phyloP scores from a whole-genome alignment of 2,329 filamentous ascomycete species.

The Coniella vitis region DNA sequence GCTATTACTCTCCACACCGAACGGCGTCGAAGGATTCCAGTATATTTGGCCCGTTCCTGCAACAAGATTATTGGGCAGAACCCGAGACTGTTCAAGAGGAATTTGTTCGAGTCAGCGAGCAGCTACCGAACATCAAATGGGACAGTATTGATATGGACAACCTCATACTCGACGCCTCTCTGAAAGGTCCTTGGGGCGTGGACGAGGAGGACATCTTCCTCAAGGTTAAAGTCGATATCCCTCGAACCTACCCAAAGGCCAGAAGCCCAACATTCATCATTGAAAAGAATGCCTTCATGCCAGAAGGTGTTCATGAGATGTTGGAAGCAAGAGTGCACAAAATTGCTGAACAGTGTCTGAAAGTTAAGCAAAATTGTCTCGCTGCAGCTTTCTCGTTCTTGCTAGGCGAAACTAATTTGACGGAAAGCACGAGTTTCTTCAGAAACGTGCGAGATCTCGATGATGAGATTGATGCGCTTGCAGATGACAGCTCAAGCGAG shows the following conservation, averaged over 20 bases:
- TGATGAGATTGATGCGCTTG: slow-evolving; percentile 47
- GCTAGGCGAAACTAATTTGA: slow-evolving; percentile 55
- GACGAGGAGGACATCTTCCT: slow-evolving; percentile 52
- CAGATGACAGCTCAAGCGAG: slow-evolving; percentile 77
- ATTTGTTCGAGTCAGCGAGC: slow-evolving; percentile 53
- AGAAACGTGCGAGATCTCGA: slow-evolving; percentile 59
- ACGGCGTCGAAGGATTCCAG: slow-evolving; percentile 45
- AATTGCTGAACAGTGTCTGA: slow-evolving; percentile 48
- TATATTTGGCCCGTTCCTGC: slow-evolving; percentile 44
- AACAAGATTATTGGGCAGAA: slow-evolving; percentile 52
- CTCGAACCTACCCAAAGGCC: slow-evolving; percentile 49
- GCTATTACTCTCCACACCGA: slow-evolving; percentile 38
- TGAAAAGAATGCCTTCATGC: slow-evolving; percentile 57
- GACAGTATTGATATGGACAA: slow-evolving; percentile 59
- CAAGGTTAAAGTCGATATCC: slow-evolving; percentile 55
- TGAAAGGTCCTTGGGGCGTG: slow-evolving; percentile 58
- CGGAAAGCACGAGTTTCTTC: slow-evolving; percentile 54
- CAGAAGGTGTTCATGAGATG: slow-evolving; percentile 45
- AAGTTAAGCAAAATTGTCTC: slow-evolving; percentile 54
- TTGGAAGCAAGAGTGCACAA: slow-evolving; percentile 50
- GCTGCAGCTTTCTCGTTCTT: slow-evolving; percentile 57
- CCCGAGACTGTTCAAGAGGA: slow-evolving; percentile 59
- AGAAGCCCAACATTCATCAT: slow-evolving; percentile 53
- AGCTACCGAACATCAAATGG: slow-evolving; percentile 58
- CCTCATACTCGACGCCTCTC: slow-evolving; percentile 50